Conservation (phyloP, 1,284 basidiomycete genomes). For the Ganoderma resinaceum region DNA sequence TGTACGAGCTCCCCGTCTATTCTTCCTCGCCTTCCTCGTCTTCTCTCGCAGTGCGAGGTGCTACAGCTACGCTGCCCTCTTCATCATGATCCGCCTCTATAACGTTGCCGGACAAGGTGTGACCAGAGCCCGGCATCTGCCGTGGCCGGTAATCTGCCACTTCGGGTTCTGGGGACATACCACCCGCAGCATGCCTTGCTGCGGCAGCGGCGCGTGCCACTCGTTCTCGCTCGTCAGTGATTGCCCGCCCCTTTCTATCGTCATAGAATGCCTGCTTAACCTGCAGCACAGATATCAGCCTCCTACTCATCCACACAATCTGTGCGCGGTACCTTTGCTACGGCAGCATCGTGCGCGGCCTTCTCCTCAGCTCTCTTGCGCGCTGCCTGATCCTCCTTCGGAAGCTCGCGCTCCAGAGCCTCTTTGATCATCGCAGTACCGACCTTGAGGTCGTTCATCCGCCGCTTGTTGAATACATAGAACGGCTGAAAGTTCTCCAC, state of each 20-base stretch:
- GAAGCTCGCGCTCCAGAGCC: constrained; percentile 57
- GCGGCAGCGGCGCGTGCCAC: constrained; percentile 47
- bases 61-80: background rate
- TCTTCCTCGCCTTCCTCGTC: constrained; percentile 29
- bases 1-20: background rate
- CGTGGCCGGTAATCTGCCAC: constrained; percentile 16
- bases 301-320: background rate
- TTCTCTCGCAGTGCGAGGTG: constrained; percentile 1
- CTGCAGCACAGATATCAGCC: constrained; percentile 43
- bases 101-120: constrained; percentile 28
- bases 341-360: constrained; percentile 56
- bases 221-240: constrained; percentile 65
- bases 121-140: constrained; percentile 36
- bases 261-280: constrained; percentile 78
- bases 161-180: constrained; percentile 21
- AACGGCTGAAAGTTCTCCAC: constrained; percentile 57
- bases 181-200: constrained; percentile 22
- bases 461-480: constrained; percentile 65
- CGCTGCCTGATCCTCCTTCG: constrained; percentile 58
- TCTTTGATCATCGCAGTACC: constrained; percentile 72
- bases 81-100: constrained; percentile 20
- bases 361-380: constrained; percentile 61
- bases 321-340: constrained; percentile 52
- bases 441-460: constrained; percentile 61
- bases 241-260: constrained; percentile 64